These are phyloP conservation scores for Prunus dulcis DNA, from an alignment of 306 rosid species.

Conservation along the genomic window DNA sequence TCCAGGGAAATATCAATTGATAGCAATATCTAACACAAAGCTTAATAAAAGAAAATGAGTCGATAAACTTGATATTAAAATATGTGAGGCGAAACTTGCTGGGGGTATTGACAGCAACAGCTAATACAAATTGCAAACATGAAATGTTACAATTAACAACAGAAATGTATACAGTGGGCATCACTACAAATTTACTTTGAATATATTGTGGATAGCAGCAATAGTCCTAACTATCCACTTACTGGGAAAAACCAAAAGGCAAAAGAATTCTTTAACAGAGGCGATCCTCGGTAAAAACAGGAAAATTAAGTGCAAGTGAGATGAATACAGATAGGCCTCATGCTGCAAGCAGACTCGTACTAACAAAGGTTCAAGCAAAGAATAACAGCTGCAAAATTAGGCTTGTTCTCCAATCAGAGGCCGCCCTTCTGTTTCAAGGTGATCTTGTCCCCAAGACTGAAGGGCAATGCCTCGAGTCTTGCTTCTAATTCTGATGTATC, in stretches of 20 bases:
- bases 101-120: neutral
- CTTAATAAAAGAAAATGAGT: neutral
- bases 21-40: too few relatives aligned
- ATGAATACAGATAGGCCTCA: neutral
- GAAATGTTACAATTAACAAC: neutral
- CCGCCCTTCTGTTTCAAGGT: constrained; percentile 96
- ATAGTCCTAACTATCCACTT: neutral
- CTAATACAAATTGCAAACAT: neutral
- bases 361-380: neutral
- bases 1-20: too few relatives aligned
- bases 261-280: neutral
- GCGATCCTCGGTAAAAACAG: neutral
- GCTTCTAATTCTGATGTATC: constrained; percentile 97
- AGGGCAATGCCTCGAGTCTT: constrained; percentile 98
- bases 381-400: constrained; percentile 16
- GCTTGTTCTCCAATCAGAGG: constrained; percentile 31
- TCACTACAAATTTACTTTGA: constrained; percentile 10
- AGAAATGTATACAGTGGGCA: neutral
- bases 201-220: neutral
- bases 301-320: neutral
- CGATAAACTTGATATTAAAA: neutral
- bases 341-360: constrained; percentile 25
- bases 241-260: neutral
- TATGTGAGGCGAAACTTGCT: neutral
- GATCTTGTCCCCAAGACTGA: constrained; percentile 96